phyloP scores from a whole-genome alignment of 768 basidiomycete species.

The Lactarius sp. region DNA sequence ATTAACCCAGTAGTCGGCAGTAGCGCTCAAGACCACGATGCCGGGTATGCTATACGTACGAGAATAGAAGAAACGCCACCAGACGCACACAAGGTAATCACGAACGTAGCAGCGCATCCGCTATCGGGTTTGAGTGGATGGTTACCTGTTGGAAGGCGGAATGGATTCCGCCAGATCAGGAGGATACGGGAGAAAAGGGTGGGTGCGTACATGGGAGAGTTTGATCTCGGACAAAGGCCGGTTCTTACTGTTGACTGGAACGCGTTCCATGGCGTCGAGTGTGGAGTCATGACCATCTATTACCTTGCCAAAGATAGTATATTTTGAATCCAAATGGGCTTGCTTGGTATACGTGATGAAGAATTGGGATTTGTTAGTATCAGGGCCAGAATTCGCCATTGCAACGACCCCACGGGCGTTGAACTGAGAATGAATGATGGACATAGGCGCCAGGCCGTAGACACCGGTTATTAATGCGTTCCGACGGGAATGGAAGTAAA shows the following conservation, averaged over 20 bases:
- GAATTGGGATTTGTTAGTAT: conserved; percentile 90
- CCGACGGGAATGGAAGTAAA: conserved; percentile 20
- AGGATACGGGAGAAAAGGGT: not conserved
- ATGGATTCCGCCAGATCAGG: not conserved
- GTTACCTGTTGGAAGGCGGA: conserved; percentile 47
- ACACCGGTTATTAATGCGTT: not conserved
- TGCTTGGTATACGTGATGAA: conserved; percentile 92
- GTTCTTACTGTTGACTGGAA: conserved; percentile 88
- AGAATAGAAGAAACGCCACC: not conserved
- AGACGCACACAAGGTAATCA: not conserved
- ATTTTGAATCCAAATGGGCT: conserved; percentile 88
- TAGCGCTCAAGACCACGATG: not conserved
- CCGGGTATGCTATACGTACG: not conserved
- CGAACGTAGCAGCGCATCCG: conserved; percentile 56
- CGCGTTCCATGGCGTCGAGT: conserved; percentile 88
- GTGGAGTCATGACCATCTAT: conserved; percentile 96
- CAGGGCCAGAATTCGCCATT: conserved; percentile 96
- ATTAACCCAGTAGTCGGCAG: not conserved
- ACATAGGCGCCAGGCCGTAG: conserved; percentile 1
- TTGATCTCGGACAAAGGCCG: conserved; percentile 83
- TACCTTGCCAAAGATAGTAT: conserved; percentile 95
- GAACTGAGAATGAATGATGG: conserved; percentile 52
- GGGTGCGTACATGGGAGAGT: conserved; percentile 59
- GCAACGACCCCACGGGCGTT: conserved; percentile 92
- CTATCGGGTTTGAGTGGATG: conserved; percentile 94